Evolutionary conservation across 176 grass and related monocot species (phyloP), one percentile per base, ranked within the genome.

Genomic region (Cenchrus purpureus): DNA sequence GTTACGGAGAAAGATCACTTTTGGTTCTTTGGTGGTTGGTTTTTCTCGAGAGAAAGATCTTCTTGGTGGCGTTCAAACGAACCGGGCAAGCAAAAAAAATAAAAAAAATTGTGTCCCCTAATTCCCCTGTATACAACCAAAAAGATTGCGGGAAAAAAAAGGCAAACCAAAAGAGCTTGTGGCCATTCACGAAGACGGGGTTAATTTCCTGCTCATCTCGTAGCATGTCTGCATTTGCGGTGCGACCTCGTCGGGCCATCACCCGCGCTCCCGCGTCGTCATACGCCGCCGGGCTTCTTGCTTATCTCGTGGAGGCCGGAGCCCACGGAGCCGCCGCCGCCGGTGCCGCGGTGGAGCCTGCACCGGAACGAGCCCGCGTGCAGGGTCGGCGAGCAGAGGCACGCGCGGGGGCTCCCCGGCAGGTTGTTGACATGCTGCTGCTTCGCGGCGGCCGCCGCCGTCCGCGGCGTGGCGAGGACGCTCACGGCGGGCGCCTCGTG

Each of bases 291-390:
- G 50, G 78, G 62, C 75, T 92, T 89, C 81, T 86, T 95, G 55
- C 67, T 82, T 68, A 86, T 83, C 42, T 90, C 85, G 58, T 78
- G 73, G 75, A 90, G 74, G 17, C 63, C 69, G 34, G 53, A 42
- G 68, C 84, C 74, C 58, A 34, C n/a, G 45, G 45, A 55, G 9
- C 55, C 72, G 42, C 61, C n/a, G 20, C 71, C 51, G 16, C 62
- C 53, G 76, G 60, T 56, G 77, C 80, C 85, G 74, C 93, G 90
- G 74, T 95, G 93, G 85, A 90, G 83, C 58, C 90, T 85, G 74
- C 93, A 95, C 51, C 93, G 87, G 87, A 95, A 95, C 45, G 93
- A 95, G 1, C 90, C 90, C 25, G 82, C 78, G 90, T 95, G 93
- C 87, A 88, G 77, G 32, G 93, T 95, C 31, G 93, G 93, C 59